Percentiles rank a stretch among this genome's conserved stretches.
Conservation (phyloP, 1,139 yeast genomes). For the Saccharomyces hybrid region DNA sequence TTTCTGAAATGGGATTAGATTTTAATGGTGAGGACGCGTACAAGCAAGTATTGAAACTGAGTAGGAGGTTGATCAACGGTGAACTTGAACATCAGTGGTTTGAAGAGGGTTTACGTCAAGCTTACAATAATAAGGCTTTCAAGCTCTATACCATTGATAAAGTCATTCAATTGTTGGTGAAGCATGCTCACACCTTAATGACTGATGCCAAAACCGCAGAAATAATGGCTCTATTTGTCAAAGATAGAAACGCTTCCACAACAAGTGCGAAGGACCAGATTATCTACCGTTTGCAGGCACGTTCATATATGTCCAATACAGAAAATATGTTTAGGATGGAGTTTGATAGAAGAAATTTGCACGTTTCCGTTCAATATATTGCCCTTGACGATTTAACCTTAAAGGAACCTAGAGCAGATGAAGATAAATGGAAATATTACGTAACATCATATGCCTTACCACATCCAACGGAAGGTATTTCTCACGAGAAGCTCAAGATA, state of each 20-base stretch:
- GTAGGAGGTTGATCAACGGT: constrained; percentile 78
- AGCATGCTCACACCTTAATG: constrained; percentile 74
- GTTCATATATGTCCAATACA: constrained; percentile 70
- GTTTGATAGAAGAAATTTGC: constrained; percentile 46
- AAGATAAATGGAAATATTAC: constrained; percentile 86
- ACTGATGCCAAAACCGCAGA: constrained; percentile 80
- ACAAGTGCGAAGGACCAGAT: constrained; percentile 84
- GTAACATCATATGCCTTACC: constrained; percentile 88
- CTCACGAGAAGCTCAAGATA: constrained; percentile 64
- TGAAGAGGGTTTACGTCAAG: constrained; percentile 92
- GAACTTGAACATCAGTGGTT: constrained; percentile 92
- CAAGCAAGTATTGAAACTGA: constrained; percentile 60
- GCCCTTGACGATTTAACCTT: constrained; percentile 83
- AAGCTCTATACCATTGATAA: constrained; percentile 89
- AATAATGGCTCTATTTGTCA: constrained; percentile 70
- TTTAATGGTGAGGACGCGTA: constrained; percentile 70
- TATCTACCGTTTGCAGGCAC: constrained; percentile 78
- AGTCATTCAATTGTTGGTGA: constrained; percentile 81
- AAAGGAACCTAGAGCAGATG: constrained; percentile 64
- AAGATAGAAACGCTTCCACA: constrained; percentile 50
- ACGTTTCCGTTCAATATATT: constrained; percentile 72
- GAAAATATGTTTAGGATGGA: constrained; percentile 90
- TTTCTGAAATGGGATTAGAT: constrained; percentile 67
- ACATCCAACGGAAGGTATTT: constrained; percentile 94
- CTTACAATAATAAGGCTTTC: constrained; percentile 87